Evolutionary conservation across 2,329 filamentous ascomycete species (phyloP), one percentile per base, ranked within the genome.

Genomic region (Colletotrichum sp.): DNA sequence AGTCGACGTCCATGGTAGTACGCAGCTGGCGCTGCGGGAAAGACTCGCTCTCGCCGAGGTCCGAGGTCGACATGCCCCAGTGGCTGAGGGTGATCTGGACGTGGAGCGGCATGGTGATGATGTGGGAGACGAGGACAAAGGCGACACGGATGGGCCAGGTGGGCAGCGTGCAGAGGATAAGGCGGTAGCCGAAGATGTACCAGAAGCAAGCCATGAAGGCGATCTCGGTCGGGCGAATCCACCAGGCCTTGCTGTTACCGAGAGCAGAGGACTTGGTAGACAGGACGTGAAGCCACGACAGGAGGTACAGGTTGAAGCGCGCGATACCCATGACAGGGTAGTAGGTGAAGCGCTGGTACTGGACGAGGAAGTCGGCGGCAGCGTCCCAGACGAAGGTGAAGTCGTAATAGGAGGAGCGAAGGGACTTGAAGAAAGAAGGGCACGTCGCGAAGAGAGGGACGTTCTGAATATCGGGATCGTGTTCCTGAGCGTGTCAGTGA

Each of bases 1-100:
- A 95, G 79, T 94, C 92, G 64, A 95, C 91, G 79, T 95, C 93
- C 92, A 95, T 94, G 30, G 93, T 94, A 4, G 93, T 95, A 60
- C 93, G 89, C 48, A 95, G 85, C 88, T 93, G 93, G 80, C 92
- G 91, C 84, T 94, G 92, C 0, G 93, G 87, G 80, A 94, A 95
- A 1, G 91, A 93, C 81, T 95, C 93, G 71, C 87, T 85, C 63
- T 91, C 88, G 75, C 92, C 92, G 4, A 94, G 87, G 77, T 94
- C 91, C 0, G 90, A 85, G 3, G 92, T 93, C 28, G 91, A 92
- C 93, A 94, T 95, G 75, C 91, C 93, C 87, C 93, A 95, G 84
- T 95, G 93, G 2, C 90, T 93, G 10, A 95, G 89, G 0, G 93
- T 94, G 82, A 95, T 94, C 79, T 95, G 93, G 3, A 94, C 88